These are phyloP conservation scores for Glycine tomentella DNA, from an alignment of 306 rosid species.

Conservation along the genomic window DNA sequence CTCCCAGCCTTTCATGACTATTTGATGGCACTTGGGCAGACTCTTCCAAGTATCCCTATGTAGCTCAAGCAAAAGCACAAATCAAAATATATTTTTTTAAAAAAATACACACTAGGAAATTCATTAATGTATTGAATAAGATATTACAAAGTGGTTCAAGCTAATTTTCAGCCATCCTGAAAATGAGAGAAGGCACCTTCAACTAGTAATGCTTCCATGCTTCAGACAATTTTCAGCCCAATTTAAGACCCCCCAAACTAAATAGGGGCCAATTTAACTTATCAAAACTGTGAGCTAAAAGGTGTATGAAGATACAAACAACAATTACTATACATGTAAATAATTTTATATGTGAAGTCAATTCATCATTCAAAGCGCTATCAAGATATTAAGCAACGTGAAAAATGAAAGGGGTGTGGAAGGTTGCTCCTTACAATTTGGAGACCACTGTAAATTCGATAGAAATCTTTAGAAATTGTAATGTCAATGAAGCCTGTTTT, in stretches of 20 bases:
- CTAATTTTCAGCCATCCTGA: no score
- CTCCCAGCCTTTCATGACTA: conserved; percentile 84
- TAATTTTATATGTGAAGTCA: conserved; percentile 26
- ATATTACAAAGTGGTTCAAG: not conserved
- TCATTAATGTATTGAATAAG: conserved; percentile 34
- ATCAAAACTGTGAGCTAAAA: no score
- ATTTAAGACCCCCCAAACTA: no score
- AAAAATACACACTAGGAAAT: conserved; percentile 8
- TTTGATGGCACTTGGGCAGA: conserved; percentile 69
- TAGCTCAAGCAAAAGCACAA: conserved; percentile 46
- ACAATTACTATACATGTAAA: not conserved
- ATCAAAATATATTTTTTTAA: conserved; percentile 32
- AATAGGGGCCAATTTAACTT: no score
- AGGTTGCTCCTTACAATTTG: conserved; percentile 81
- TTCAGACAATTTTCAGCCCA: no score
- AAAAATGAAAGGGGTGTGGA: not conserved
- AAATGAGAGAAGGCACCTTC: no score
- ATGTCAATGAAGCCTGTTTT: conserved; percentile 97
- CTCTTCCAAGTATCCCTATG: conserved; percentile 89
- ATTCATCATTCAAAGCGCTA: conserved; percentile 14
- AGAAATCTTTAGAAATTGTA: conserved; percentile 93
- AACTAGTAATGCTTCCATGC: no score
- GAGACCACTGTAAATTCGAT: conserved; percentile 95
- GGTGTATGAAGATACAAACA: not conserved
- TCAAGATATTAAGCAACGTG: not conserved